Conservation (phyloP, 257 asterid species). For the Solanum pinnatisectum region DNA sequence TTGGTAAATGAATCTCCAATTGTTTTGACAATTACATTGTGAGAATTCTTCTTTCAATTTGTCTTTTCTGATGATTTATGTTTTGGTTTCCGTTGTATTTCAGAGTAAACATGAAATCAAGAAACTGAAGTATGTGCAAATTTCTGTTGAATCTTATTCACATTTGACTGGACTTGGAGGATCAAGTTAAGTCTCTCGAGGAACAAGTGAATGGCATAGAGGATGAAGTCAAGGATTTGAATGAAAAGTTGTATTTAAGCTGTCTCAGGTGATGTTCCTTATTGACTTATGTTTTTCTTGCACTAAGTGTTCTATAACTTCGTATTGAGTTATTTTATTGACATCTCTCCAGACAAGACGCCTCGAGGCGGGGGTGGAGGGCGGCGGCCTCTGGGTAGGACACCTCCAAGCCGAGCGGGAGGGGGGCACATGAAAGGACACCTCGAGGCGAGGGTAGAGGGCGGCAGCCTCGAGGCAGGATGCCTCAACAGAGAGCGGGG, state of each 20-base stretch:
- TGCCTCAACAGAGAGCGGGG: too few relatives aligned
- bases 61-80: background rate
- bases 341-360: too few relatives aligned
- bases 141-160: slow-evolving; percentile 80
- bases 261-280: slow-evolving; percentile 52
- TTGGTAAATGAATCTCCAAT: background rate
- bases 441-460: too few relatives aligned
- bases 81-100: slow-evolving; percentile 2
- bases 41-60: background rate
- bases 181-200: slow-evolving; percentile 53
- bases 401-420: too few relatives aligned
- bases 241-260: slow-evolving; percentile 72
- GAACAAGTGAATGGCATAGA: slow-evolving; percentile 63
- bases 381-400: too few relatives aligned
- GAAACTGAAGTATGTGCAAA: slow-evolving; percentile 87
- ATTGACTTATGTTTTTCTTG: background rate
- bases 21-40: background rate
- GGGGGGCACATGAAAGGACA: too few relatives aligned
- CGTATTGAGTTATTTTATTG: too few relatives aligned
- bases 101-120: slow-evolving; percentile 55
- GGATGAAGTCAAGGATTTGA: slow-evolving; percentile 61
- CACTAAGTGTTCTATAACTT: background rate
- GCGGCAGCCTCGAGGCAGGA: too few relatives aligned
- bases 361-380: too few relatives aligned
- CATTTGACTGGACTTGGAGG: slow-evolving; percentile 92